phyloP scores from a whole-genome alignment of 2,329 filamentous ascomycete genomes.

The Hypoxylon sp. region DNA sequence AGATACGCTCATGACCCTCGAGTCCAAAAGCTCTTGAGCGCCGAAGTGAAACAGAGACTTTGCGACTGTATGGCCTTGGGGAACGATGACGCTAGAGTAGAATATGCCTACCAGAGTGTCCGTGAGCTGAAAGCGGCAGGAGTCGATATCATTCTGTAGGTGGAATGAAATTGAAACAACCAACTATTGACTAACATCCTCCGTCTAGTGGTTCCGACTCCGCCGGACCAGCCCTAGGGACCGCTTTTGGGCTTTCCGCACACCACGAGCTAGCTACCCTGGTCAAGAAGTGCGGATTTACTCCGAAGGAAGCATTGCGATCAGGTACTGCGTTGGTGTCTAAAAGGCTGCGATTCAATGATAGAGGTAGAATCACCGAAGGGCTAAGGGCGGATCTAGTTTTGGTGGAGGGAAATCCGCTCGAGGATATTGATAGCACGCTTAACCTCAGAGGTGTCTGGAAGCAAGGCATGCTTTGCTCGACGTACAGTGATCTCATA shows the following conservation, averaged over 20 bases:
- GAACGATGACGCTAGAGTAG: constrained; percentile 12
- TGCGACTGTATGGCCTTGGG: constrained; percentile 31
- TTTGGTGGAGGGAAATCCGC: constrained; percentile 40
- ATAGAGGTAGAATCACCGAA: constrained; percentile 36
- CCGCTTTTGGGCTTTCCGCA: constrained; percentile 27
- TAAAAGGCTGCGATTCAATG: constrained; percentile 31
- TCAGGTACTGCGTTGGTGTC: constrained; percentile 35
- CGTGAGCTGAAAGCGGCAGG: constrained; percentile 37
- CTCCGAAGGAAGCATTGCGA: constrained; percentile 34
- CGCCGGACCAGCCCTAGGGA: constrained; percentile 33
- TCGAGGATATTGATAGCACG: constrained; percentile 41
- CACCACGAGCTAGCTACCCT: constrained; percentile 37
- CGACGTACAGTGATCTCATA: constrained; percentile 18
- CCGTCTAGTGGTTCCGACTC: constrained; percentile 32
- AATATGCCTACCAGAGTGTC: constrained; percentile 39
- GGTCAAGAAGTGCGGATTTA: constrained; percentile 38
- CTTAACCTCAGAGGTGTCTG: constrained; percentile 38
- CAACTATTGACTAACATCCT: neutral
- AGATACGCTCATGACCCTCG: constrained; percentile 44
- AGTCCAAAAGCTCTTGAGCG: constrained; percentile 16
- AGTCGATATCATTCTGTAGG: constrained; percentile 36
- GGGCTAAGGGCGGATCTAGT: constrained; percentile 40
- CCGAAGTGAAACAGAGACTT: constrained; percentile 20
- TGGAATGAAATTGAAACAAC: neutral
- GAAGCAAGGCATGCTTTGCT: constrained; percentile 36